Conservation (phyloP, 2,329 filamentous ascomycete genomes). For the Arthrobotrys sinensis region DNA sequence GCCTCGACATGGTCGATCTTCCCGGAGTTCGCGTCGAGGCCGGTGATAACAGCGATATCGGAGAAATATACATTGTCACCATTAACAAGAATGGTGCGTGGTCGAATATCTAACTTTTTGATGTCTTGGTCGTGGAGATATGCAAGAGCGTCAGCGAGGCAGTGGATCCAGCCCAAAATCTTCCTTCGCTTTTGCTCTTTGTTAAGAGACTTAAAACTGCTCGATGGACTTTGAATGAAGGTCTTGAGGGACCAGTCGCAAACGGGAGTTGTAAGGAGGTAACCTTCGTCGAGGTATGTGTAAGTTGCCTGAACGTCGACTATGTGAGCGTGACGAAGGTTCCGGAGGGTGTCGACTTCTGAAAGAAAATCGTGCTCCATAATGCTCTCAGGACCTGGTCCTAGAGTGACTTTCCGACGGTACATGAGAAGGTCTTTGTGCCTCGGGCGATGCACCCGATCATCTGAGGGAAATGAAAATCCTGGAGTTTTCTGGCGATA, state of each 20-base stretch:
- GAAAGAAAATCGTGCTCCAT: constrained; percentile 72
- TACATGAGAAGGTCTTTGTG: constrained; percentile 73
- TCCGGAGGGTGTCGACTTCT: constrained; percentile 74
- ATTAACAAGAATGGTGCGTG: constrained; percentile 79
- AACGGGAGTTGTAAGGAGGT: constrained; percentile 77
- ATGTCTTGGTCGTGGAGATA: constrained; percentile 77
- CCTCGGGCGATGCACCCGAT: constrained; percentile 77
- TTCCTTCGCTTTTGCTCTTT: constrained; percentile 75
- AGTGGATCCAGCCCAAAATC: constrained; percentile 81
- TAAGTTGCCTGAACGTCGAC: constrained; percentile 81
- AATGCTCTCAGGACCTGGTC: constrained; percentile 69
- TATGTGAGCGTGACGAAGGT: constrained; percentile 77
- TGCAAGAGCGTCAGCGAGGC: constrained; percentile 78
- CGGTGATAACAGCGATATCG: constrained; percentile 70
- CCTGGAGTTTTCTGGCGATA: constrained; percentile 66
- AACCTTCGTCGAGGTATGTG: constrained; percentile 75
- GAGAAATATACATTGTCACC: constrained; percentile 78
- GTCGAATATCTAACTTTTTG: constrained; percentile 78
- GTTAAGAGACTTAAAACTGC: constrained; percentile 74
- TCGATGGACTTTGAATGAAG: constrained; percentile 77
- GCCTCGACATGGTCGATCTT: constrained; percentile 71
- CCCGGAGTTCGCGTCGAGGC: constrained; percentile 27
- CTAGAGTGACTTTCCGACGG: constrained; percentile 74
- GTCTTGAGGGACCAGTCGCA: constrained; percentile 77
- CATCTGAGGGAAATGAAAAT: constrained; percentile 66